Percentiles rank a stretch among this genome's conserved stretches.
Evolutionary conservation across 225 moss, liverwort and hornwort genomes (phyloP).

Genomic region (Pleurozium schreberi): DNA sequence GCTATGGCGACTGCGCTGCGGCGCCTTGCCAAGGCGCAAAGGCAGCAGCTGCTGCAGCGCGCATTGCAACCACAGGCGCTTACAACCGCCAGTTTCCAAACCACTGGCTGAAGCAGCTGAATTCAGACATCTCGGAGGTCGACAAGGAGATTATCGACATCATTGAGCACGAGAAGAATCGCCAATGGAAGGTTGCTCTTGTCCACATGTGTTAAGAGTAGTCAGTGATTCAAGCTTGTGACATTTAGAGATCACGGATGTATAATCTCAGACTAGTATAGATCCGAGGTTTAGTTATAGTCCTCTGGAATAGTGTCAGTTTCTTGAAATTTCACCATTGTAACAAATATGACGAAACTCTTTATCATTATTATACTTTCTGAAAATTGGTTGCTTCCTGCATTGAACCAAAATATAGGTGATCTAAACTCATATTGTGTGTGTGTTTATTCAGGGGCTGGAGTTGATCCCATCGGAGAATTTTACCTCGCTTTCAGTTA

Average conservation of each 20-base stretch:
- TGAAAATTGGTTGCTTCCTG: not conserved
- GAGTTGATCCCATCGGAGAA: conserved; percentile 97
- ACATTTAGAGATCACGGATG: not conserved
- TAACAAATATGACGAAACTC: not conserved
- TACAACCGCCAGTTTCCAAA: not conserved
- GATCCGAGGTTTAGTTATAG: not conserved
- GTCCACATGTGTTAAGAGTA: not conserved
- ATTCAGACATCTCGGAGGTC: conserved; percentile 43
- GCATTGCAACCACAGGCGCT: conserved; percentile 25
- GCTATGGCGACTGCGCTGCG: conserved; percentile 59
- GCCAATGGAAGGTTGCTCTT: conserved; percentile 81
- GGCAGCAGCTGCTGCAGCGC: conserved; percentile 19
- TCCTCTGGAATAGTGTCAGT: not conserved
- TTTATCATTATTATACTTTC: not conserved
- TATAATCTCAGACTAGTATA: not conserved
- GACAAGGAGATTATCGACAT: conserved; percentile 88
- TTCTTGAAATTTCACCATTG: not conserved
- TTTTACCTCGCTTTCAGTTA: conserved; percentile 88
- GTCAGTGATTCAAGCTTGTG: not conserved
- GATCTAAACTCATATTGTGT: not conserved
- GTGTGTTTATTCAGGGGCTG: conserved; percentile 40
- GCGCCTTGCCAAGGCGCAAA: conserved; percentile 40
- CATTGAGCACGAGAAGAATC: conserved; percentile 91
- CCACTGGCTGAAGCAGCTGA: conserved; percentile 85
- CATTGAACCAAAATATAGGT: not conserved